phyloP scores from a whole-genome alignment of 306 rosid species.

The Parietaria judaica region DNA sequence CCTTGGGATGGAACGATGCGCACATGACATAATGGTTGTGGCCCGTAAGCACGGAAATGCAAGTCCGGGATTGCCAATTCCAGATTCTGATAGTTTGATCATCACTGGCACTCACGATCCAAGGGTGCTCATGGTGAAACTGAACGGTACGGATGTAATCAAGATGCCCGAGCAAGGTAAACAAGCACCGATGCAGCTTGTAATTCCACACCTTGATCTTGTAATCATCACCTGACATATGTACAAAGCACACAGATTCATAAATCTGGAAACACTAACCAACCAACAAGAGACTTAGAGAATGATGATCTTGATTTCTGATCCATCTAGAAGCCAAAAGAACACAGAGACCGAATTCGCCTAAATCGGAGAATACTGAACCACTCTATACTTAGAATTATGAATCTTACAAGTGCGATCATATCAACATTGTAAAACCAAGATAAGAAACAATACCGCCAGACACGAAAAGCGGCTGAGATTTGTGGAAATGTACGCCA shows the following conservation, averaged over 20 bases:
- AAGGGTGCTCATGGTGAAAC: constrained; percentile 79
- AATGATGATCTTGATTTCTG: too few species aligned
- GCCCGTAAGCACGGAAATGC: constrained; percentile 83
- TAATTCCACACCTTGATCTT: constrained; percentile 96
- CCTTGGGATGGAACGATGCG: constrained; percentile 79
- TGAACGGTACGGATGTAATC: constrained; percentile 92
- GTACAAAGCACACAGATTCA: not conserved
- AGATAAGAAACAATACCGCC: constrained; percentile 24
- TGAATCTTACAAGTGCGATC: not conserved
- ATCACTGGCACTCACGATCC: constrained; percentile 94
- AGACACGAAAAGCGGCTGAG: constrained; percentile 41
- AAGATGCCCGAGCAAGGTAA: constrained; percentile 88
- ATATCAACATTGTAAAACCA: constrained; percentile 1
- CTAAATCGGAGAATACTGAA: not conserved
- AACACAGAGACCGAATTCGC: too few species aligned
- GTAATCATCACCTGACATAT: constrained; percentile 83
- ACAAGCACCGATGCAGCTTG: constrained; percentile 88
- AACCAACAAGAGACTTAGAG: not conserved
- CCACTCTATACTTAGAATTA: not conserved
- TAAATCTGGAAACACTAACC: not conserved
- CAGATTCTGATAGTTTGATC: constrained; percentile 88
- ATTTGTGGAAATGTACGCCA: constrained; percentile 34
- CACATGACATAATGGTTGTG: constrained; percentile 95
- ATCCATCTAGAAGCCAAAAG: too few species aligned
- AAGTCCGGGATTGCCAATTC: constrained; percentile 95